These are phyloP conservation scores for Saturnispora galanensis DNA, from an alignment of 805 yeast genomes.

Conservation along the genomic window DNA sequence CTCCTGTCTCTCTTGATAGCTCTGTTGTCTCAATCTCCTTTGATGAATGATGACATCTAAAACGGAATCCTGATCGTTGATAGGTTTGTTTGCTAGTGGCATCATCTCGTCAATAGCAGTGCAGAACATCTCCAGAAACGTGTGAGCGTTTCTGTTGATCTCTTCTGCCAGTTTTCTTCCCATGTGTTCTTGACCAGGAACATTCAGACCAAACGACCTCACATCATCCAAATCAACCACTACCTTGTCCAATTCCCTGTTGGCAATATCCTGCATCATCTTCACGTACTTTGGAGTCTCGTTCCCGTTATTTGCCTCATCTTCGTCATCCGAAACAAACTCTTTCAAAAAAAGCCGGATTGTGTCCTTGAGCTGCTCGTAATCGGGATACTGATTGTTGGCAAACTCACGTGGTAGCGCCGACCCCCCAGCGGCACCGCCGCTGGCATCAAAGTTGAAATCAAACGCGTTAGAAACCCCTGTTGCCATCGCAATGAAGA, in stretches of 20 bases:
- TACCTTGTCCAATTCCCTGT: slow-evolving; percentile 64
- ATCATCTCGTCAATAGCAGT: slow-evolving; percentile 66
- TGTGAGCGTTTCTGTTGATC: slow-evolving; percentile 64
- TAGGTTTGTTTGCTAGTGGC: slow-evolving; percentile 79
- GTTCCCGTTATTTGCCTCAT: slow-evolving; percentile 16
- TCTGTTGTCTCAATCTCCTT: slow-evolving; percentile 71
- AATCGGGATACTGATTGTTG: slow-evolving; percentile 34
- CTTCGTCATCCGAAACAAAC: slow-evolving; percentile 31
- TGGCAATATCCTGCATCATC: slow-evolving; percentile 68
- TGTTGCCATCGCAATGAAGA: slow-evolving; percentile 1
- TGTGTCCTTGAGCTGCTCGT: slow-evolving; percentile 47
- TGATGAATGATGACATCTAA: slow-evolving; percentile 88
- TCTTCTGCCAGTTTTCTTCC: slow-evolving; percentile 36
- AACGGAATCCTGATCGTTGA: slow-evolving; percentile 78
- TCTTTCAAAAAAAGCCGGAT: slow-evolving; percentile 60
- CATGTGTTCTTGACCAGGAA: slow-evolving; percentile 1
- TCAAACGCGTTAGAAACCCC: not conserved
- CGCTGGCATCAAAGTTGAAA: not conserved
- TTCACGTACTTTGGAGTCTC: slow-evolving; percentile 58
- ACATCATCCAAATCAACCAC: slow-evolving; percentile 80
- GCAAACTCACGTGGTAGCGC: slow-evolving; percentile 5
- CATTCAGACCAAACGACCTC: slow-evolving; percentile 39
- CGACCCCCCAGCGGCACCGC: not conserved
- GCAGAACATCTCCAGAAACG: slow-evolving; percentile 70
- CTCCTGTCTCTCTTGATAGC: slow-evolving; percentile 56